Conservation (phyloP, 2,329 filamentous ascomycete genomes). For the Diplodia sapinea region DNA sequence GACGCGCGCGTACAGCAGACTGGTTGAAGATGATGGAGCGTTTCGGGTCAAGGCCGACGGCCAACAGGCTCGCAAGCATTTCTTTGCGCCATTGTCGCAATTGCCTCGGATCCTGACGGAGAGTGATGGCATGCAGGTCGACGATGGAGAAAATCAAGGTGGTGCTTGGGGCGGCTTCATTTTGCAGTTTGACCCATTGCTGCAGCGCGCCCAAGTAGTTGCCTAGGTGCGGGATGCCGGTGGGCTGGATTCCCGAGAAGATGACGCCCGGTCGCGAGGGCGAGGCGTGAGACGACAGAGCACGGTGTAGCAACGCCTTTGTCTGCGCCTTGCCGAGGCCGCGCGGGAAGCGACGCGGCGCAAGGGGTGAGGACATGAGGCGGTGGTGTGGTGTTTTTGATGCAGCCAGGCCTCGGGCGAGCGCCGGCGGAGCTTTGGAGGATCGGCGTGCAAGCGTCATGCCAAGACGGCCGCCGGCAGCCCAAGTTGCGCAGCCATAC, state of each 20-base stretch:
- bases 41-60: conserved; percentile 81
- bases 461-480: conserved; percentile 26
- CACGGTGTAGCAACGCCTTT: neutral
- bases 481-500: conserved; percentile 16
- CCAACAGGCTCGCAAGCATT: conserved; percentile 78
- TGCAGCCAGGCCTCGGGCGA: neutral
- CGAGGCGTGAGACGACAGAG: neutral
- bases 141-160: conserved; percentile 85
- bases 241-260: conserved; percentile 97
- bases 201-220: conserved; percentile 92
- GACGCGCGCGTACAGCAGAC: conserved; percentile 63
- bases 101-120: conserved; percentile 67
- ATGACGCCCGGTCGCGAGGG: conserved; percentile 57
- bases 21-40: conserved; percentile 82
- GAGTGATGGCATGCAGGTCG: conserved; percentile 91
- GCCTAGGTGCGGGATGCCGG: conserved; percentile 88
- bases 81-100: conserved; percentile 72
- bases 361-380: conserved; percentile 5
- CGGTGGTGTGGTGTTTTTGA: neutral
- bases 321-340: neutral
- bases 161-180: conserved; percentile 61
- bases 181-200: conserved; percentile 83
- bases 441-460: conserved; percentile 24
- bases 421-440: neutral
- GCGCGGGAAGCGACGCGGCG: conserved; percentile 24